These are phyloP conservation scores for Deinandra increscens DNA, from an alignment of 129 eudicot genomes.

Conservation along the genomic window DNA sequence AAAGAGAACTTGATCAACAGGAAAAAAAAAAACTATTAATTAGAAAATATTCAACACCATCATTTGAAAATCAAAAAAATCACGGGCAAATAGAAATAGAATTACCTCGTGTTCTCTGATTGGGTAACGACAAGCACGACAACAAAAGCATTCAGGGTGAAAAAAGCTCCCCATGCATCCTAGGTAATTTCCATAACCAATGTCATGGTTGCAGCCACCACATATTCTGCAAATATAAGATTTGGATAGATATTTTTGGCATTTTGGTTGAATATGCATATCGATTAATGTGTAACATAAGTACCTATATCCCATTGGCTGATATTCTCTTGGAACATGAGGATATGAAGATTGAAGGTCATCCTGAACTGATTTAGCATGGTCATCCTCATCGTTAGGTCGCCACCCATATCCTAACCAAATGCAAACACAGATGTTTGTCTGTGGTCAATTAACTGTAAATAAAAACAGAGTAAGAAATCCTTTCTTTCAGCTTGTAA, in stretches of 20 bases:
- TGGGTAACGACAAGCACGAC: conserved; percentile 77
- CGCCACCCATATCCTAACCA: conserved; percentile 61
- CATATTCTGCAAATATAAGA: conserved; percentile 56
- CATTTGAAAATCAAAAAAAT: conserved; percentile 16
- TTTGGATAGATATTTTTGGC: background rate
- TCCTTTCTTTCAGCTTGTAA: background rate
- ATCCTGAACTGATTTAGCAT: conserved; percentile 52
- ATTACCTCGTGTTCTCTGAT: conserved; percentile 91
- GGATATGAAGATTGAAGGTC: conserved; percentile 55
- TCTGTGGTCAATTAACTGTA: background rate
- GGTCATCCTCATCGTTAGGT: conserved; percentile 51
- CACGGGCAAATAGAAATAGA: background rate
- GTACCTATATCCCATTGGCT: conserved; percentile 60
- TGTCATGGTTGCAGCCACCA: conserved; percentile 84
- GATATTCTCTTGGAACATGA: conserved; percentile 59
- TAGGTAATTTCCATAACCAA: conserved; percentile 85
- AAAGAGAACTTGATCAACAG: conserved; percentile 83
- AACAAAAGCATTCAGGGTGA: conserved; percentile 88
- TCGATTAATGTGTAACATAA: background rate
- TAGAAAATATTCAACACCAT: conserved; percentile 29
- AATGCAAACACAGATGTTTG: conserved; percentile 1
- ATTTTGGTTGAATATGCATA: conserved; percentile 14
- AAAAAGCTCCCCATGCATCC: conserved; percentile 96
- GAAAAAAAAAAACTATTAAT: conserved; percentile 40
- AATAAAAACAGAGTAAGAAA: background rate